A percentile compares a stretch with the other conserved stretches of the same genome.
phyloP scores from a whole-genome alignment of 2,329 filamentous ascomycete species.

The Diaporthe eres region DNA sequence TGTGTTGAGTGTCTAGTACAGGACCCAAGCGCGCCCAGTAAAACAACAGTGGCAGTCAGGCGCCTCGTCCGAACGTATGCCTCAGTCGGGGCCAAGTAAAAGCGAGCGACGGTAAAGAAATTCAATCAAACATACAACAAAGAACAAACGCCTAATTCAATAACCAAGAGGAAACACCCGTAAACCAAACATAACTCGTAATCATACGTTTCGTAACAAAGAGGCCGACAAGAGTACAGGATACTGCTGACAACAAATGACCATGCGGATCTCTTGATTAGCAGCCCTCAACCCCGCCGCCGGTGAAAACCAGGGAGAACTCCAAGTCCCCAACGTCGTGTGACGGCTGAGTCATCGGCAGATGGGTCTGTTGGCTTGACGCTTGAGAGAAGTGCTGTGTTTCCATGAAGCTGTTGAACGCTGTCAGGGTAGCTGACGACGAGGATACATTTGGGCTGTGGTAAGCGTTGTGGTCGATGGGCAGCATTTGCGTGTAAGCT shows the following conservation, averaged over 20 bases:
- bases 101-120: conserved; percentile 28
- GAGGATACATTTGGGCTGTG: conserved; percentile 46
- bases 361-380: conserved; percentile 12
- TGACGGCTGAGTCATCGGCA: conserved; percentile 3
- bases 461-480: conserved; percentile 44
- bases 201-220: conserved; percentile 3
- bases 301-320: conserved; percentile 36
- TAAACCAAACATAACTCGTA: conserved; percentile 17
- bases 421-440: conserved; percentile 47
- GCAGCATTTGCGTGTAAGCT: conserved; percentile 40
- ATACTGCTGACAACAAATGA: neutral
- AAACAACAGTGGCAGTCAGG: neutral
- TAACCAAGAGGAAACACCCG: neutral
- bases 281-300: conserved; percentile 1
- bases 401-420: conserved; percentile 42
- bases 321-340: conserved; percentile 38
- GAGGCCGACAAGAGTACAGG: neutral
- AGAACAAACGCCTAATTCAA: conserved; percentile 16
- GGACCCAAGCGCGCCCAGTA: conserved; percentile 5
- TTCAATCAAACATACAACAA: neutral
- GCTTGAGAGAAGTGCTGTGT: conserved; percentile 35
- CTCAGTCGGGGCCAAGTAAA: neutral
- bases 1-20: conserved; percentile 26
- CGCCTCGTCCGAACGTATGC: conserved; percentile 30
- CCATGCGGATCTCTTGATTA: neutral